Evolutionary conservation across 2,329 filamentous ascomycete species (phyloP).

Genomic region (Atkinsonella hypoxylon): DNA sequence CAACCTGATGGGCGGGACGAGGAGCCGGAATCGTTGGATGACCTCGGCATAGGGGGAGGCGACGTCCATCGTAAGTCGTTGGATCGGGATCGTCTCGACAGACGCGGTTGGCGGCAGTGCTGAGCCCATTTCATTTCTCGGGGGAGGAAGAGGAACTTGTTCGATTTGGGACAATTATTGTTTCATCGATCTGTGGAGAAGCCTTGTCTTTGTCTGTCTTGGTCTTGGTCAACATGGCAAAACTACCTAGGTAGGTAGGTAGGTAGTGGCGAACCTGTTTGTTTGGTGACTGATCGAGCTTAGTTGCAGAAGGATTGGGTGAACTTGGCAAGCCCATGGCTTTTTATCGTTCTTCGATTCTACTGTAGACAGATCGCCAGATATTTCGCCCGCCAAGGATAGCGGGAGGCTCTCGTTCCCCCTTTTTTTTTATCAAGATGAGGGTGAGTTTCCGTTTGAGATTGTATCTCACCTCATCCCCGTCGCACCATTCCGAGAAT

Average conservation of each 20-base stretch:
- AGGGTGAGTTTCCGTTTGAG: background rate
- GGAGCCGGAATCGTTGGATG: background rate
- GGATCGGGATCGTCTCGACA: slow-evolving; percentile 1
- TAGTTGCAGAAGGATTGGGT: no score
- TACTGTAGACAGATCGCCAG: no score
- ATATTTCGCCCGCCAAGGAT: background rate
- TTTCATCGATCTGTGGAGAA: no score
- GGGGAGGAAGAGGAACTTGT: no score
- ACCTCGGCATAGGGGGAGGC: slow-evolving; percentile 1
- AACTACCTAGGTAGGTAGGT: no score
- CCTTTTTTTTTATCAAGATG: background rate
- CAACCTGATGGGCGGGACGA: slow-evolving; percentile 1
- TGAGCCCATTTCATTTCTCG: background rate
- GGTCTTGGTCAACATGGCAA: no score
- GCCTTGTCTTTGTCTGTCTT: no score
- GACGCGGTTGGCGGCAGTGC: background rate
- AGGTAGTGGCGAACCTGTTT: no score
- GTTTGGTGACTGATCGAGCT: no score
- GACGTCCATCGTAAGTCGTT: slow-evolving; percentile 1
- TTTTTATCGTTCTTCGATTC: no score
- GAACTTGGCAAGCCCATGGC: no score
- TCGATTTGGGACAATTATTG: no score
- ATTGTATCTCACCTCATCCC: background rate
- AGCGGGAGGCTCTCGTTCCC: background rate
- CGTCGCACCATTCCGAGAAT: slow-evolving; percentile 3